Conservation (phyloP, 106 monocot genomes). For the Platanthera zijinensis region DNA sequence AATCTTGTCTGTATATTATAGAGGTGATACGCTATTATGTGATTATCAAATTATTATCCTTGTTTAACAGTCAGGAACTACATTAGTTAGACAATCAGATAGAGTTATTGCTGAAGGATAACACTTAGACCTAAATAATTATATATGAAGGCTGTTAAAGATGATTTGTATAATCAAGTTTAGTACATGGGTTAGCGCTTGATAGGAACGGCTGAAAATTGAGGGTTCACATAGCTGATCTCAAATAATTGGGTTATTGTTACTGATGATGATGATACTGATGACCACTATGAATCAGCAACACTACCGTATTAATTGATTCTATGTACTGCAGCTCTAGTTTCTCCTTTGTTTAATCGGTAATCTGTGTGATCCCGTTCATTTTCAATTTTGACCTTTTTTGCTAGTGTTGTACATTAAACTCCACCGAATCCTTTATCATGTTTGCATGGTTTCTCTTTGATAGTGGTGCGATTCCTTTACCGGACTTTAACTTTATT, state of each 20-base stretch:
- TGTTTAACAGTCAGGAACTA: too few relatives aligned
- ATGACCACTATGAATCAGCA: not conserved
- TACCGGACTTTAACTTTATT: not conserved
- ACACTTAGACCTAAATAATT: too few relatives aligned
- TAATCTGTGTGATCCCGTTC: not conserved
- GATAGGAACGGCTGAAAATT: not conserved
- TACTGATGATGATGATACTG: too few relatives aligned
- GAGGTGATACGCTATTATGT: too few relatives aligned
- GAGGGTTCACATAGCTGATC: not conserved
- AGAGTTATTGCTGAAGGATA: too few relatives aligned
- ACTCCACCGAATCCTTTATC: not conserved
- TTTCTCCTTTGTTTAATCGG: not conserved
- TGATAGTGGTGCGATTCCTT: not conserved
- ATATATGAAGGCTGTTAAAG: too few relatives aligned
- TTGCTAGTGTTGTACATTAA: not conserved
- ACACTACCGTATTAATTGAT: not conserved
- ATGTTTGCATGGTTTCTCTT: not conserved
- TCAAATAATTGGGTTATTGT: too few relatives aligned
- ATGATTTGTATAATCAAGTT: too few relatives aligned
- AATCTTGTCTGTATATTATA: too few relatives aligned
- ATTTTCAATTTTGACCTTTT: not conserved
- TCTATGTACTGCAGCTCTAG: not conserved
- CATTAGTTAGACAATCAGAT: too few relatives aligned
- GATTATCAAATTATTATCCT: too few relatives aligned
- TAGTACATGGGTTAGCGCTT: not conserved